Percentiles rank a stretch among this genome's conserved stretches.
Evolutionary conservation across 2,329 filamentous ascomycete genomes (phyloP).

Genomic region (Fusarium sp.): DNA sequence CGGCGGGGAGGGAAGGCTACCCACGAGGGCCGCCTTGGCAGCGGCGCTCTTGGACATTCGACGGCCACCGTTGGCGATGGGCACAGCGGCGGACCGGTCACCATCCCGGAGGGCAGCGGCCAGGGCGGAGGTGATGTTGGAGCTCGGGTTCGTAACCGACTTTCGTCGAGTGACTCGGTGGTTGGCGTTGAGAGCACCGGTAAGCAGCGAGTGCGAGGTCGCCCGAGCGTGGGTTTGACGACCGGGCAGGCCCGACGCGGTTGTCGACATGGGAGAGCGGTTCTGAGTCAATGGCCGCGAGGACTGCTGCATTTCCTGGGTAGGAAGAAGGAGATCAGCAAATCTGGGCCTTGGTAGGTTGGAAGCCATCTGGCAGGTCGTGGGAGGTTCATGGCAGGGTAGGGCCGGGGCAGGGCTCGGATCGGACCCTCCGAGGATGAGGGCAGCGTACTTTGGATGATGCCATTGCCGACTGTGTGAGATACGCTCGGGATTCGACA

Average conservation of each 20-base stretch:
- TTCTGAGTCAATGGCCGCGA: conserved; percentile 75
- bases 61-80: conserved; percentile 67
- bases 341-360: conserved; percentile 47
- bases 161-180: conserved; percentile 93
- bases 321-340: conserved; percentile 47
- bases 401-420: conserved; percentile 33
- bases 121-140: conserved; percentile 80
- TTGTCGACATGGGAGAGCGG: conserved; percentile 68
- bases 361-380: conserved; percentile 45
- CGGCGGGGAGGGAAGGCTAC: conserved; percentile 71
- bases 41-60: conserved; percentile 75
- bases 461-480: conserved; percentile 63
- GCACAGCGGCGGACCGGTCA: conserved; percentile 65
- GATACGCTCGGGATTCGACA: conserved; percentile 48
- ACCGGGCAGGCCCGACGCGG: conserved; percentile 66
- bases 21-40: conserved; percentile 62
- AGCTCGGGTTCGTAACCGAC: conserved; percentile 82
- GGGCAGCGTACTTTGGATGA: conserved; percentile 67
- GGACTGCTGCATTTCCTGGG: conserved; percentile 72
- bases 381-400: conserved; percentile 39
- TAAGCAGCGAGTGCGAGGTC: conserved; percentile 84
- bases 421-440: conserved; percentile 34
- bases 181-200: conserved; percentile 79
- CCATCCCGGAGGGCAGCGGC: conserved; percentile 79
- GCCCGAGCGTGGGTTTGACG: conserved; percentile 77